A percentile compares a stretch with the other conserved stretches of the same genome.
Conservation (phyloP, 2,329 filamentous ascomycete genomes). For the Byssochlamys sp. region DNA sequence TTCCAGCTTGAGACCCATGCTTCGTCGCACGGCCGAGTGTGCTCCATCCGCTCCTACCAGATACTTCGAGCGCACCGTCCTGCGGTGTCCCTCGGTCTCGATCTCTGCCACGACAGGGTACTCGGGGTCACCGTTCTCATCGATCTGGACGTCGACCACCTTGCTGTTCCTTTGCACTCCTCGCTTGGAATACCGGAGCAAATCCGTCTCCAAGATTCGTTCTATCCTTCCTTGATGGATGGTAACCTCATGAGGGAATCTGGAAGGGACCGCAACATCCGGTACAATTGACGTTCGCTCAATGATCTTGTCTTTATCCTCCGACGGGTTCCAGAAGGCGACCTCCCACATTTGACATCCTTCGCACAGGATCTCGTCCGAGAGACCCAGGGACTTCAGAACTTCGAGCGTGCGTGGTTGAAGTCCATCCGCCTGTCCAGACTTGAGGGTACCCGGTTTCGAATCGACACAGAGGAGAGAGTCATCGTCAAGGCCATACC, state of each 20-base stretch:
- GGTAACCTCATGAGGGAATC: slow-evolving; percentile 61
- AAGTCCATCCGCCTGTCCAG: slow-evolving; percentile 36
- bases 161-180: slow-evolving; percentile 57
- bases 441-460: slow-evolving; percentile 29
- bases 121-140: slow-evolving; percentile 38
- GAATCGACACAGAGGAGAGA: slow-evolving; percentile 36
- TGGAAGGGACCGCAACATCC: slow-evolving; percentile 54
- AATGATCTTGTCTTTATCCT: slow-evolving; percentile 44
- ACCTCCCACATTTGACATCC: slow-evolving; percentile 43
- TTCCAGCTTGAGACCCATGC: slow-evolving; percentile 43
- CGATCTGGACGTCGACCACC: slow-evolving; percentile 51
- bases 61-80: slow-evolving; percentile 54
- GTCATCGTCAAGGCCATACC: slow-evolving; percentile 33
- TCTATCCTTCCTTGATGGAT: slow-evolving; percentile 65
- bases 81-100: slow-evolving; percentile 18
- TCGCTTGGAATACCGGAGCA: slow-evolving; percentile 50
- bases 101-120: slow-evolving; percentile 27
- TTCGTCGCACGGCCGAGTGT: slow-evolving; percentile 54
- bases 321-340: slow-evolving; percentile 60
- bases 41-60: slow-evolving; percentile 64
- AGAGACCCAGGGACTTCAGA: slow-evolving; percentile 33
- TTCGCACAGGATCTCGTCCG: slow-evolving; percentile 30
- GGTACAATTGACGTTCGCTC: slow-evolving; percentile 48
- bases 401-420: slow-evolving; percentile 37
- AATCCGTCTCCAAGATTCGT: slow-evolving; percentile 57